Evolutionary conservation across 495 filamentous ascomycete genomes (phyloP).

Genomic region (Podospora appendiculata): DNA sequence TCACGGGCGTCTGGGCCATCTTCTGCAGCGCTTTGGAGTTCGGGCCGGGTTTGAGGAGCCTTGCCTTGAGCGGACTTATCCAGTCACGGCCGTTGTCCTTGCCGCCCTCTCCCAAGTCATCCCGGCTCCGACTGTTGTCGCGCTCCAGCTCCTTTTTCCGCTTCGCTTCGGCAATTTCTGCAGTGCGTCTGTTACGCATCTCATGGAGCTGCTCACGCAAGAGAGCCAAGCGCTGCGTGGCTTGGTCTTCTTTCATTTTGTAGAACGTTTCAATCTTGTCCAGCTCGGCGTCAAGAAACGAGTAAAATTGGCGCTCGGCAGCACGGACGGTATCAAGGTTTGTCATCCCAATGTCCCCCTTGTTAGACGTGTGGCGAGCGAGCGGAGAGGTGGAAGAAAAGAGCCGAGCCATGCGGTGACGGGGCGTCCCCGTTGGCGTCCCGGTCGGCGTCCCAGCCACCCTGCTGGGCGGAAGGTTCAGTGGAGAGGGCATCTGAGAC

Average conservation of each 20-base stretch:
- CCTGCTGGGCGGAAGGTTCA: constrained; percentile 7
- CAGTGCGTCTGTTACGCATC: constrained; percentile 72
- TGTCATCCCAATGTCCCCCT: constrained; percentile 23
- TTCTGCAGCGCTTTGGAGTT: constrained; percentile 38
- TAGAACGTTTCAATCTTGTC: constrained; percentile 83
- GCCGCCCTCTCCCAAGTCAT: constrained; percentile 8
- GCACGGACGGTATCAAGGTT: constrained; percentile 40
- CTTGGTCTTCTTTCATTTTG: constrained; percentile 71
- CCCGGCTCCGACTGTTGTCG: constrained; percentile 5
- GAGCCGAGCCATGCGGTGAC: constrained; percentile 16
- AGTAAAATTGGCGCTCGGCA: constrained; percentile 69
- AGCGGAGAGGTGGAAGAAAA: constrained; percentile 17
- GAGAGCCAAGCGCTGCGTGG: constrained; percentile 56
- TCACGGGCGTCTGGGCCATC: constrained; percentile 32
- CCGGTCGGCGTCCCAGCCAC: not conserved
- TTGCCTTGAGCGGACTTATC: constrained; percentile 36
- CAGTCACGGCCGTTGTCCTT: constrained; percentile 19
- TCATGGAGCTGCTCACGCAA: constrained; percentile 77
- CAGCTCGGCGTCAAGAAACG: constrained; percentile 71
- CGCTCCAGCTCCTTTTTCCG: constrained; percentile 16
- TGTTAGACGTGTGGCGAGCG: constrained; percentile 12
- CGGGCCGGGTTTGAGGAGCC: constrained; percentile 35
- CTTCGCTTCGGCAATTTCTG: constrained; percentile 52
- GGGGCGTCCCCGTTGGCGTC: constrained; percentile 6
- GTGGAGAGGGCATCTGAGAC: constrained; percentile 1